These are phyloP conservation scores for Phytophthora litchii DNA, from an alignment of 352 stramenopile species.

Conservation along the genomic window DNA sequence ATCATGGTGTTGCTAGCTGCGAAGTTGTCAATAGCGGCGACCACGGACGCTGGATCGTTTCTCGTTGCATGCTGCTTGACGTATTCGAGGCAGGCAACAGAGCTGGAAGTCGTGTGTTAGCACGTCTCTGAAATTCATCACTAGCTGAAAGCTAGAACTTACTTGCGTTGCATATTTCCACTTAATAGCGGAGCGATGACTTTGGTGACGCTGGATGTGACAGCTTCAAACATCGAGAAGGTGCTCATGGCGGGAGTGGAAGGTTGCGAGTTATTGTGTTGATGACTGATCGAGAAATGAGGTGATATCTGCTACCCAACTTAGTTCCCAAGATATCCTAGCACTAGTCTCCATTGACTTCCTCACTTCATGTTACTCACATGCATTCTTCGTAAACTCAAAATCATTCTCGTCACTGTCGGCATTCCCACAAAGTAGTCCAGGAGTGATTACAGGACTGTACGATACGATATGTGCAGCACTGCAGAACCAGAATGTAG, in stretches of 20 bases:
- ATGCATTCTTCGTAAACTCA: too few species aligned
- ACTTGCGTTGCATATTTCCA: conserved; percentile 26
- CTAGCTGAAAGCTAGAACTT: not conserved
- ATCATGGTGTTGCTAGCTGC: conserved; percentile 32
- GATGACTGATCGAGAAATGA: conserved; percentile 9
- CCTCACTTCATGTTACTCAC: too few species aligned
- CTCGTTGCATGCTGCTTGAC: conserved; percentile 26
- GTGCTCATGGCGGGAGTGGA: conserved; percentile 9
- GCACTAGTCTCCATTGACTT: too few species aligned
- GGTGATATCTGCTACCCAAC: too few species aligned
- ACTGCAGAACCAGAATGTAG: too few species aligned
- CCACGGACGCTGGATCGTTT: conserved; percentile 20
- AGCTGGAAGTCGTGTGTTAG: conserved; percentile 6
- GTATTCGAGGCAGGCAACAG: conserved; percentile 26
- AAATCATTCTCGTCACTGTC: too few species aligned
- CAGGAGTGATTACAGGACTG: too few species aligned
- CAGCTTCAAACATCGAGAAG: conserved; percentile 16
- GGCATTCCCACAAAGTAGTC: too few species aligned
- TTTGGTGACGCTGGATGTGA: conserved; percentile 17
- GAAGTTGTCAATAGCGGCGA: conserved; percentile 27
- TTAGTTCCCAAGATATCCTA: too few species aligned
- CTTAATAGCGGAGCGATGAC: conserved; percentile 12
- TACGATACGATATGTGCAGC: too few species aligned
- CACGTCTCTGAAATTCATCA: too few species aligned
- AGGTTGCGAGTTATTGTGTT: not conserved